Percentiles rank a stretch among this genome's conserved stretches.
Evolutionary conservation across 2,329 filamentous ascomycete species (phyloP).

Genomic region (Elsinoe perseae): DNA sequence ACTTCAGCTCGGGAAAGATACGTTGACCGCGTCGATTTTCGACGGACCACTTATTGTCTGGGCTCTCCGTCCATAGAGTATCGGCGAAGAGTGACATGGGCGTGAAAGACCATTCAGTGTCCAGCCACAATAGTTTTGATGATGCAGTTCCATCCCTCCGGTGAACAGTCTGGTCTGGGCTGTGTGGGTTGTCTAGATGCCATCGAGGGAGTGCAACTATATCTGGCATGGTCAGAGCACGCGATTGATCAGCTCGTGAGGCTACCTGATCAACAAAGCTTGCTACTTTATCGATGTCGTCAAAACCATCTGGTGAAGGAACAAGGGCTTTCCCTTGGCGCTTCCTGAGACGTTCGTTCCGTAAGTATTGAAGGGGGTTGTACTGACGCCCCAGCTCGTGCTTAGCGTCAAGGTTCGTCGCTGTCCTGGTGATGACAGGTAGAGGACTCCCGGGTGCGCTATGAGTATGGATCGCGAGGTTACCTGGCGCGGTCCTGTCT

Average conservation of each 20-base stretch:
- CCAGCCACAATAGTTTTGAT: conserved; percentile 60
- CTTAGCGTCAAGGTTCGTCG: conserved; percentile 32
- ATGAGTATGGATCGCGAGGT: conserved; percentile 33
- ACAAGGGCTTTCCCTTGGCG: conserved; percentile 69
- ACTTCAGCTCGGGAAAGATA: conserved; percentile 51
- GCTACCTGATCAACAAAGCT: conserved; percentile 69
- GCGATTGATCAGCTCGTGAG: conserved; percentile 34
- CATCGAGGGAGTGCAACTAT: conserved; percentile 25
- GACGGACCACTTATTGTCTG: conserved; percentile 68
- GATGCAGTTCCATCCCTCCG: conserved; percentile 35
- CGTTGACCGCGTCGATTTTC: conserved; percentile 70
- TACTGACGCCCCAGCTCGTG: conserved; percentile 61
- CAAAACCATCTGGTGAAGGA: conserved; percentile 67
- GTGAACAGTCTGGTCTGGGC: conserved; percentile 23
- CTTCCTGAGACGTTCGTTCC: conserved; percentile 78
- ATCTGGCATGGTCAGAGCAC: conserved; percentile 33
- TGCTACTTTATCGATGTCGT: conserved; percentile 61
- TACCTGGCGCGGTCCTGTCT: conserved; percentile 35
- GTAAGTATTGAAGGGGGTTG: conserved; percentile 86
- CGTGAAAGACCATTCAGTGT: conserved; percentile 76
- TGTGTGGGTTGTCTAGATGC: conserved; percentile 21
- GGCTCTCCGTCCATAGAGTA: conserved; percentile 80
- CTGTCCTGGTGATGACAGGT: conserved; percentile 33
- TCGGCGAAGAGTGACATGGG: conserved; percentile 85
- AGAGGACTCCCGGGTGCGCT: conserved; percentile 36